Evolutionary conservation across 768 basidiomycete genomes (phyloP).

Genomic region (Steccherinum ochraceum): DNA sequence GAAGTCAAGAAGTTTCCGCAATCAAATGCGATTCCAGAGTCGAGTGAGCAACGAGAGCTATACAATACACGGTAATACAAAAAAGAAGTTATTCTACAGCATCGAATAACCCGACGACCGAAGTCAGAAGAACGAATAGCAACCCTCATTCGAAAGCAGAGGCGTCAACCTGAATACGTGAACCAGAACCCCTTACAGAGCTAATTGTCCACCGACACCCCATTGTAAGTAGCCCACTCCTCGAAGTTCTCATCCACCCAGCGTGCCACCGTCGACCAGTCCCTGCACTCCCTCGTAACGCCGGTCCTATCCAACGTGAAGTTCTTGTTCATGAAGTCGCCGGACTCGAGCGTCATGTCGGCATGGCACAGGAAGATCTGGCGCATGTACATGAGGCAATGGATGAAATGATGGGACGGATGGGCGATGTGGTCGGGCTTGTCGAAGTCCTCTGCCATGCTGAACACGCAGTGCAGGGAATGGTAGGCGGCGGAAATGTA

Average conservation of each 20-base stretch:
- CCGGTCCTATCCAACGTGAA: background rate
- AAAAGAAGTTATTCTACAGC: background rate
- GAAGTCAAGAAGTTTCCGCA: too few relatives aligned
- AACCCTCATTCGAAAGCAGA: too few relatives aligned
- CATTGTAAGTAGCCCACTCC: background rate
- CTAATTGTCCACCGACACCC: background rate
- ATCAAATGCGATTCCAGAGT: too few relatives aligned
- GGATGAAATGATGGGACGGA: constrained; percentile 8
- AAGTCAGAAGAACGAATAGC: too few relatives aligned
- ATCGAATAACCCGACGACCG: too few relatives aligned
- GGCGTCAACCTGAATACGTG: too few relatives aligned
- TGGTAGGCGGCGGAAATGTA: constrained; percentile 5
- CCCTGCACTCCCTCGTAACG: background rate
- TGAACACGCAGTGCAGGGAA: constrained; percentile 4
- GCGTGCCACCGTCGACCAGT: constrained; percentile 1
- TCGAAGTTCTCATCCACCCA: background rate
- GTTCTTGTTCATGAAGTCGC: constrained; percentile 1
- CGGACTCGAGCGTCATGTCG: constrained; percentile 15
- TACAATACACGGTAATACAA: background rate
- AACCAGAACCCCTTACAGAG: background rate
- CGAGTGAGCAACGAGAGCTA: background rate
- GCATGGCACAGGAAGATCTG: constrained; percentile 16
- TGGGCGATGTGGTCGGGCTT: background rate
- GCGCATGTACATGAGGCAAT: constrained; percentile 17
- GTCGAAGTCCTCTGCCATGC: constrained; percentile 3